These are phyloP conservation scores for Pestalotiopsis fici DNA, from an alignment of 2,329 filamentous ascomycete species.

Conservation along the genomic window DNA sequence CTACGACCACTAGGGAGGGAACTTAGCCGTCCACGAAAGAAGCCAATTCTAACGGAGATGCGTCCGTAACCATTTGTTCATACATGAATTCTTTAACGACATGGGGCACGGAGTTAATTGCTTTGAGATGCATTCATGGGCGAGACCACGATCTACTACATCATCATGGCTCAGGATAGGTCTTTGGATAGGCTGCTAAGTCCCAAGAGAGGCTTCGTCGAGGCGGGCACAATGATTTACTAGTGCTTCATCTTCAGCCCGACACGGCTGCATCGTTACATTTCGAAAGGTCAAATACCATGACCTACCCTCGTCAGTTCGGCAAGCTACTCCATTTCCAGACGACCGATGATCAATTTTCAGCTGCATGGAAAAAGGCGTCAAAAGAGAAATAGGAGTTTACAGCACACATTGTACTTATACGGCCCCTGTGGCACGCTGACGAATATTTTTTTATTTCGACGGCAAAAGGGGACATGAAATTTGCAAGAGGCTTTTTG, in stretches of 20 bases:
- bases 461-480: background rate
- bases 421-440: background rate
- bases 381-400: constrained; percentile 5
- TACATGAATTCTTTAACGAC: constrained; percentile 28
- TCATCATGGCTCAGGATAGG: background rate
- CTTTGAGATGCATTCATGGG: constrained; percentile 26
- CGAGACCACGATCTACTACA: background rate
- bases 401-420: constrained; percentile 5
- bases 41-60: constrained; percentile 23
- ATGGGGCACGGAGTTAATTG: constrained; percentile 28
- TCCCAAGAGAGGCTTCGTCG: background rate
- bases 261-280: background rate
- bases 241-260: background rate
- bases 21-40: constrained; percentile 19
- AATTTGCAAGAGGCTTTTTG: background rate
- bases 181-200: constrained; percentile 1
- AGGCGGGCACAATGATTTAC: background rate
- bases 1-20: constrained; percentile 46
- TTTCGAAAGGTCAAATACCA: background rate
- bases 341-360: background rate
- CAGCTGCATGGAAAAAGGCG: constrained; percentile 6
- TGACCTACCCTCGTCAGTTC: background rate
- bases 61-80: constrained; percentile 21
- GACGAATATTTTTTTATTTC: background rate
- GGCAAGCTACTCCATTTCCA: background rate